phyloP scores from a whole-genome alignment of 805 yeast species.

The Teunomyces tritomae region DNA sequence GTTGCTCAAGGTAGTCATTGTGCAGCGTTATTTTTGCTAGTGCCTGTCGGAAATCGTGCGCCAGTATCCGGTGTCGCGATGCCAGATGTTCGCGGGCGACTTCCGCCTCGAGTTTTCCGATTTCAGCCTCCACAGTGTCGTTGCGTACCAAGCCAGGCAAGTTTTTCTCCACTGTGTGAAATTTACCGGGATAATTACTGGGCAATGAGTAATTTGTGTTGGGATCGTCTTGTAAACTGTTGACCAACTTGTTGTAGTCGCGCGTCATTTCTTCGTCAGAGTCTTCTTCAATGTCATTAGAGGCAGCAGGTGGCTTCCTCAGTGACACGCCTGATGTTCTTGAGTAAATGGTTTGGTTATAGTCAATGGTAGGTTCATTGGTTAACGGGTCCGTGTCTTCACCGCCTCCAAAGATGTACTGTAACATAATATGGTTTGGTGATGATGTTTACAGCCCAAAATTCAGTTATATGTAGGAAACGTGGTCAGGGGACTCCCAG shows the following conservation, averaged over 20 bases:
- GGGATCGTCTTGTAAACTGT: background rate
- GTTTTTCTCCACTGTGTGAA: background rate
- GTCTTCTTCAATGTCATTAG: conserved; percentile 5
- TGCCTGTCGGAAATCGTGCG: conserved; percentile 10
- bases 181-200: conserved; percentile 20
- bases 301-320: conserved; percentile 3
- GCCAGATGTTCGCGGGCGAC: conserved; percentile 27
- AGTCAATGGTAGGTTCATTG: conserved; percentile 37
- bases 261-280: conserved; percentile 12
- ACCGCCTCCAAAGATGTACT: conserved; percentile 12
- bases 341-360: conserved; percentile 23
- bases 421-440: conserved; percentile 6
- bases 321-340: too few relatives aligned
- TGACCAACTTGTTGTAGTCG: conserved; percentile 9
- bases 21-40: conserved; percentile 11
- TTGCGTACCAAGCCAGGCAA: background rate
- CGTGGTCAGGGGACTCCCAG: background rate
- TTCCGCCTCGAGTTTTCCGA: background rate
- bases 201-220: conserved; percentile 14
- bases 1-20: conserved; percentile 18
- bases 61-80: conserved; percentile 13
- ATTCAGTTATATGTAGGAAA: background rate
- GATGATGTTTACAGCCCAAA: background rate
- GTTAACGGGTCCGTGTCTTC: conserved; percentile 18
- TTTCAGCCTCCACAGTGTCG: background rate